phyloP scores from a whole-genome alignment of 2,329 filamentous ascomycete species.

The Grosmannia serpens region DNA sequence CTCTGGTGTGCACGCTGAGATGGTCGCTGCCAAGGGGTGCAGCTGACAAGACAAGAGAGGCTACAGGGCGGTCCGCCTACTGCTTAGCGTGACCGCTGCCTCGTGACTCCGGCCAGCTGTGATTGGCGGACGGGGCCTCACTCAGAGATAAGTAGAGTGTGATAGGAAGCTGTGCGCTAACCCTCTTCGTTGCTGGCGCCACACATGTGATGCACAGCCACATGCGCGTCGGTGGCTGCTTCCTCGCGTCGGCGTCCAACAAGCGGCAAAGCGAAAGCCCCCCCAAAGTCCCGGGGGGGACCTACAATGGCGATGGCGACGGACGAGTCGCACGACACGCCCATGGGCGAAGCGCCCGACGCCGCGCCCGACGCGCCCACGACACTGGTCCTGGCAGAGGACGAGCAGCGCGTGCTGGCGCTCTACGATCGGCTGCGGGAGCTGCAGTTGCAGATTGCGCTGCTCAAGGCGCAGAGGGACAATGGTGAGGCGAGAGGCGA shows the following conservation, averaged over 20 bases:
- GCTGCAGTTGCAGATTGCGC: conserved; percentile 58
- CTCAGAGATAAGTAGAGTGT: not conserved
- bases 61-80: not conserved
- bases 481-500: not conserved
- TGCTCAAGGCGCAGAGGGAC: conserved; percentile 38
- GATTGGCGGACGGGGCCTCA: not conserved
- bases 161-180: no score
- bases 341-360: conserved; percentile 4
- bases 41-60: conserved; percentile 2
- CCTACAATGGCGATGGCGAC: not conserved
- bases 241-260: not conserved
- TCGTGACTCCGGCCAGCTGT: conserved; percentile 5
- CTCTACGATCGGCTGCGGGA: conserved; percentile 63
- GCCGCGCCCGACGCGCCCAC: conserved; percentile 3
- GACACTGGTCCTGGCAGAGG: conserved; percentile 46
- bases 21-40: not conserved
- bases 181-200: not conserved
- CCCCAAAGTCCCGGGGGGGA: no score
- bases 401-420: conserved; percentile 54
- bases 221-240: not conserved
- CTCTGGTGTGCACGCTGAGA: not conserved
- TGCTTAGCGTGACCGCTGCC: conserved; percentile 6
- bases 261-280: no score
- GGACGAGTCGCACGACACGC: conserved; percentile 5
- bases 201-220: not conserved